These are phyloP conservation scores for Pseudopithomyces maydicus DNA, from an alignment of 2,329 filamentous ascomycete species.

Conservation along the genomic window DNA sequence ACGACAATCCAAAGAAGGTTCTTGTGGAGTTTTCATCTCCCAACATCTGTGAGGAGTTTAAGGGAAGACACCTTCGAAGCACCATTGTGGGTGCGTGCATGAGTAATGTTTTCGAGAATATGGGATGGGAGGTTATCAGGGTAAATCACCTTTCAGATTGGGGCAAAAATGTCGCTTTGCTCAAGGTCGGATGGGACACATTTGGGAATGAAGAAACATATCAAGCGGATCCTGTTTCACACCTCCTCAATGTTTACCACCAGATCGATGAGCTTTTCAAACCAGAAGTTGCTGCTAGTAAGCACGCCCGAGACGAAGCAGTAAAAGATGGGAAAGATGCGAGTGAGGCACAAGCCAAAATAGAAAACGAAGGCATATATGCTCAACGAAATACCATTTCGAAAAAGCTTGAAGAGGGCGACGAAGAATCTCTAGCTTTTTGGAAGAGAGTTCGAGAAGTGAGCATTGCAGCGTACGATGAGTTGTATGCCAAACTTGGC, in stretches of 20 bases:
- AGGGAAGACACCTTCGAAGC: conserved; percentile 68
- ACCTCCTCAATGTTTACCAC: conserved; percentile 73
- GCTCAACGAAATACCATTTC: conserved; percentile 60
- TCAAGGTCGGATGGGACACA: conserved; percentile 68
- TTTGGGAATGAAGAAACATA: conserved; percentile 70
- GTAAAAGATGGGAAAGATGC: conserved; percentile 58
- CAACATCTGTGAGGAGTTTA: conserved; percentile 75
- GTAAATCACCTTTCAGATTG: conserved; percentile 73
- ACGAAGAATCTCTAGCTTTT: conserved; percentile 62
- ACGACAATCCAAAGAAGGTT: conserved; percentile 58
- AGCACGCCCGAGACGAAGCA: conserved; percentile 58
- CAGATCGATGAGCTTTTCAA: conserved; percentile 65
- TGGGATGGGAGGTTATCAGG: conserved; percentile 65
- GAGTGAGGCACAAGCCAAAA: conserved; percentile 29
- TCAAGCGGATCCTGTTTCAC: conserved; percentile 68
- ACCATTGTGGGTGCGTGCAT: conserved; percentile 70
- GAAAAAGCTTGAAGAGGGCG: conserved; percentile 72
- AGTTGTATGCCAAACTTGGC: conserved; percentile 72
- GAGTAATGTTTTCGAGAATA: conserved; percentile 62
- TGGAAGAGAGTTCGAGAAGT: conserved; percentile 71
- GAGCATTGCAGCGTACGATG: conserved; percentile 69
- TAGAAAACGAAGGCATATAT: conserved; percentile 38
- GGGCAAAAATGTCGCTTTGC: conserved; percentile 67
- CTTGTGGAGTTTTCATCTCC: conserved; percentile 77
- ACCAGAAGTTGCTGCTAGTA: conserved; percentile 61